Percentiles rank a stretch among this genome's conserved stretches.
Conservation (phyloP, 208 protist species). For the Acanthamoeba royreba region DNA sequence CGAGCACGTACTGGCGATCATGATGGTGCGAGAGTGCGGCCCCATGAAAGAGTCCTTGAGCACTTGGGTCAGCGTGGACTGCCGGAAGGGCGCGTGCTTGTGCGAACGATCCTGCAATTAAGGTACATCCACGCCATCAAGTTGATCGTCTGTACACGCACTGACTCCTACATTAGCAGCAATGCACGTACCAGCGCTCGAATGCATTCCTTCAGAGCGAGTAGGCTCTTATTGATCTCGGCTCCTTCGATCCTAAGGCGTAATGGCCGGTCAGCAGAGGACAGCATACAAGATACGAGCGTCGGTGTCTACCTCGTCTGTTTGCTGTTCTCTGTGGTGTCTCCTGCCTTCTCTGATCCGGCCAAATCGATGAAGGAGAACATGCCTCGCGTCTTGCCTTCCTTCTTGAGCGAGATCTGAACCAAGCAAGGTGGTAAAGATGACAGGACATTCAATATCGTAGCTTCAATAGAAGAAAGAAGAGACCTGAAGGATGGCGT, state of each 20-base stretch:
- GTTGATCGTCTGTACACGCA: no score
- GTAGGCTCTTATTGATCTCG: slow-evolving; percentile 96
- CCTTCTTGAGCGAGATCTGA: slow-evolving; percentile 9
- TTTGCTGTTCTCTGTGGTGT: slow-evolving; percentile 91
- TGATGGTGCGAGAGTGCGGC: slow-evolving; percentile 92
- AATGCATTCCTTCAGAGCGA: slow-evolving; percentile 97
- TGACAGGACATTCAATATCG: background rate
- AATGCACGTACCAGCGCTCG: slow-evolving; percentile 80
- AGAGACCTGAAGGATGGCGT: slow-evolving; percentile 84
- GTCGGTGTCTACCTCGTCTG: slow-evolving; percentile 79
- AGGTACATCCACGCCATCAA: background rate
- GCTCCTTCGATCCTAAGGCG: slow-evolving; percentile 85
- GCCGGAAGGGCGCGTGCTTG: slow-evolving; percentile 96
- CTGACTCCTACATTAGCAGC: background rate
- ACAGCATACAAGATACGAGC: background rate
- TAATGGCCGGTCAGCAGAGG: background rate
- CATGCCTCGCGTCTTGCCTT: slow-evolving; percentile 82
- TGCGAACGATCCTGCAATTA: slow-evolving; percentile 82
- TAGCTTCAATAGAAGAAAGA: background rate
- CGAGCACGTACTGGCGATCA: slow-evolving; percentile 90
- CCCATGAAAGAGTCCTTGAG: slow-evolving; percentile 94
- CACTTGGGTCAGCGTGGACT: slow-evolving; percentile 95
- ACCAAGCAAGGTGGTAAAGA: background rate
- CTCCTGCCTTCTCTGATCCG: slow-evolving; percentile 95
- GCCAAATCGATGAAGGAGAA: slow-evolving; percentile 99